Percentiles rank a stretch among this genome's conserved stretches.
Conservation (phyloP, 1,139 yeast species). For the Kluyveromyces marxianus region DNA sequence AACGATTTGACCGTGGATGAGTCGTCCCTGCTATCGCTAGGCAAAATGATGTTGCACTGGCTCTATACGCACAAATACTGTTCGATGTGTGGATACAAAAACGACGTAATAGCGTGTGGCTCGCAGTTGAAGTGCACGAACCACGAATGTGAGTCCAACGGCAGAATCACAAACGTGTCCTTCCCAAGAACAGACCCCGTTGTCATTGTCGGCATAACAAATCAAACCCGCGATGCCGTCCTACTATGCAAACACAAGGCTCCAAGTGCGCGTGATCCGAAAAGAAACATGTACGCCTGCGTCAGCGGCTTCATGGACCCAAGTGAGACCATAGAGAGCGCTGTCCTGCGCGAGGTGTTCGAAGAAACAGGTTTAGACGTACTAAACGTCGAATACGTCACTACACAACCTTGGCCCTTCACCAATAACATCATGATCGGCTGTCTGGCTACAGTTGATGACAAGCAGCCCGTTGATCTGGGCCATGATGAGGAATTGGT, state of each 20-base stretch:
- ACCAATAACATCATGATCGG: constrained; percentile 94
- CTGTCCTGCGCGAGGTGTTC: constrained; percentile 84
- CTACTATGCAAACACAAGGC: constrained; percentile 57
- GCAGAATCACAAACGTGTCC: constrained; percentile 46
- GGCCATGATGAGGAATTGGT: constrained; percentile 8
- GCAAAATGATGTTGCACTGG: constrained; percentile 85
- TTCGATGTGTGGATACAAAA: constrained; percentile 77
- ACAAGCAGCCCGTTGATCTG: constrained; percentile 5
- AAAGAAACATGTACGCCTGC: constrained; percentile 61
- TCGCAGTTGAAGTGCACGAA: constrained; percentile 60
- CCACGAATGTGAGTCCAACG: constrained; percentile 28
- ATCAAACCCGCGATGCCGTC: constrained; percentile 50
- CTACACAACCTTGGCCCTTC: constrained; percentile 94
- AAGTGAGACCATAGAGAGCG: constrained; percentile 82
- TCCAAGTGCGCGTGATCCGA: constrained; percentile 12
- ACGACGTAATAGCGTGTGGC: constrained; percentile 73
- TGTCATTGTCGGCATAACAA: constrained; percentile 71
- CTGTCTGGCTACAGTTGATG: constrained; percentile 65
- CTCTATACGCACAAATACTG: constrained; percentile 65
- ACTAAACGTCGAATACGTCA: constrained; percentile 46
- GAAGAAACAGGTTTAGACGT: constrained; percentile 87
- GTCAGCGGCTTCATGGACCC: constrained; percentile 96
- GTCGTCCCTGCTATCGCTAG: constrained; percentile 68
- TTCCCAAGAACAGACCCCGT: constrained; percentile 93
- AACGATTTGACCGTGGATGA: constrained; percentile 39